Evolutionary conservation across 2,329 filamentous ascomycete genomes (phyloP), one percentile per base, ranked within the genome.

Genomic region (Paracamarosporium sp.): DNA sequence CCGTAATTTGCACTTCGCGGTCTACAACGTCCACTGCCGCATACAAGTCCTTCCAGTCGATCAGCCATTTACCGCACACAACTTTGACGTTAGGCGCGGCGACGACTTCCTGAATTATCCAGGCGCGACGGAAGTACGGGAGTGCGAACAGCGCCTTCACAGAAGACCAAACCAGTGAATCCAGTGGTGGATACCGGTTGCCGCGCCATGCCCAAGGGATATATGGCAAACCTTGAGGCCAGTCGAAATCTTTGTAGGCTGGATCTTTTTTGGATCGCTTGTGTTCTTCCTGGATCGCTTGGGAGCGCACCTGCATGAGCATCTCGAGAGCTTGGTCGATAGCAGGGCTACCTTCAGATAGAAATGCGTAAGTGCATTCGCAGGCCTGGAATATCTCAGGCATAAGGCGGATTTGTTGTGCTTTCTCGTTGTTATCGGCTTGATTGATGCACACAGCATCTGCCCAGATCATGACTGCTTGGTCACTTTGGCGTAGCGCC

Each of bases 371-470:
- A 6, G 54, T 44, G 17, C 20, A 15, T 13, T 55, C 46, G 24
- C 45, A 46, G 15, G 45, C 31, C 6, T 46, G 30, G 31, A 58
- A 62, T 8, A 62, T 56, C n/a, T 44, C 36, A 6, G 43, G 35
- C 44, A 62, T 55, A 13, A 62, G 33, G 2, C 54, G 46, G 11
- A 62, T 54, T 35, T 62, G 60, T 8, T 50, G 38, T 3, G 53
- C 44, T 35, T 62, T 60, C 28, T 62, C 60, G 15, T 46, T 12
- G 15, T 13, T 25, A 41, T 54, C 51, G 28, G 17, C 43, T 44
- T 62, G 60, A 24, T 62, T 51, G 36, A 62, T 62, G 43, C 60
- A 62, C 7, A 62, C 50, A 13, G 50, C 43, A 25, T 62, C 60
- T 13, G 55, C 52, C 60, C 54, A 62, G 27, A 62, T 44, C 31